A percentile compares a stretch with the other conserved stretches of the same genome.
phyloP scores from a whole-genome alignment of 75 land plant genomes.

The Pseudotsuga menziesii region DNA sequence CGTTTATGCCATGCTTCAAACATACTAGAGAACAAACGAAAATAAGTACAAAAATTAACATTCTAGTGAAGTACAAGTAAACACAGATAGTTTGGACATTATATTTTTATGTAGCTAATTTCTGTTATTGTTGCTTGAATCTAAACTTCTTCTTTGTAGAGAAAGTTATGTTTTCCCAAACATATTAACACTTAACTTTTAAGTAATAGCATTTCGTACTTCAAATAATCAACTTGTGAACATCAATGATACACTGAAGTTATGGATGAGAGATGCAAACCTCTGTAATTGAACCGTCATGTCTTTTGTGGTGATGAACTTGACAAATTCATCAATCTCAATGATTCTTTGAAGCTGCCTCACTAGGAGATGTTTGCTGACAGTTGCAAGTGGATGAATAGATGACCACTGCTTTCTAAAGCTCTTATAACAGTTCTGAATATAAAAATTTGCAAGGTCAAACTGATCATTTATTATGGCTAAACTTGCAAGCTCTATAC shows the following conservation, averaged over 20 bases:
- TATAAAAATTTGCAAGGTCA: slow-evolving; percentile 31
- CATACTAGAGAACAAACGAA: slow-evolving; percentile 10
- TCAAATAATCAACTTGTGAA: background rate
- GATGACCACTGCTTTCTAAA: slow-evolving; percentile 40
- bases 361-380: slow-evolving; percentile 27
- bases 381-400: slow-evolving; percentile 45
- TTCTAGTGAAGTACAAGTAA: background rate
- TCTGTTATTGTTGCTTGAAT: background rate
- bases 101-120: background rate
- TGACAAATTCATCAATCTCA: slow-evolving; percentile 45
- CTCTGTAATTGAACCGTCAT: slow-evolving; percentile 14
- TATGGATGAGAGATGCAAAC: slow-evolving; percentile 10
- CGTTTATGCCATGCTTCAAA: slow-evolving; percentile 30
- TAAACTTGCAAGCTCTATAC: slow-evolving; percentile 37
- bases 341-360: slow-evolving; percentile 32
- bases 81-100: background rate
- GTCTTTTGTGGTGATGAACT: background rate
- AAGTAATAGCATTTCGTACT: background rate
- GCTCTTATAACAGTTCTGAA: slow-evolving; percentile 33
- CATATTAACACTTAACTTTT: background rate
- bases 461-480: slow-evolving; percentile 35
- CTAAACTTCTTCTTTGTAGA: background rate
- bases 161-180: background rate
- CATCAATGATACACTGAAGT: background rate
- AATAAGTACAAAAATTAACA: background rate